These are phyloP conservation scores for Lachnellula hyalina DNA, from an alignment of 2,329 filamentous ascomycete species.

Conservation along the genomic window DNA sequence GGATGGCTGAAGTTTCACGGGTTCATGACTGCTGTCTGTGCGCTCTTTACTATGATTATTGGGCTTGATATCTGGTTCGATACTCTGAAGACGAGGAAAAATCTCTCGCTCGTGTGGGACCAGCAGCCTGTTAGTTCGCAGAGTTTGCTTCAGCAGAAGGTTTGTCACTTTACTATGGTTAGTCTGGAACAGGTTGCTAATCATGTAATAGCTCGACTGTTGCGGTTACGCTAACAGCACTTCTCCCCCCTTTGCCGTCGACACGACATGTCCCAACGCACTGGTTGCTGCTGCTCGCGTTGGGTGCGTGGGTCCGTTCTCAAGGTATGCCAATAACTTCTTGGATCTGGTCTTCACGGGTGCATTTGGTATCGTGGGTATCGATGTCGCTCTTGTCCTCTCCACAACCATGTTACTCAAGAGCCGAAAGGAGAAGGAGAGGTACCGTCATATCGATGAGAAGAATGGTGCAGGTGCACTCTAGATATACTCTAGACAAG, in stretches of 20 bases:
- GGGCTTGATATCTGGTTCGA: slow-evolving; percentile 68
- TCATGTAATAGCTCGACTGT: slow-evolving; percentile 60
- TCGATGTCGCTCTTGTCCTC: slow-evolving; percentile 64
- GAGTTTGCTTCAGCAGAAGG: slow-evolving; percentile 64
- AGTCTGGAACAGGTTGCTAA: slow-evolving; percentile 1
- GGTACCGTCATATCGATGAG: slow-evolving; percentile 76
- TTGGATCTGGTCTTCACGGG: slow-evolving; percentile 74
- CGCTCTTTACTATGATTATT: slow-evolving; percentile 58
- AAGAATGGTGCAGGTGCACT: slow-evolving; percentile 58
- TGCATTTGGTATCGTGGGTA: slow-evolving; percentile 71
- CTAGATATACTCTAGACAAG: slow-evolving; percentile 26
- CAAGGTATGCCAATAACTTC: slow-evolving; percentile 63
- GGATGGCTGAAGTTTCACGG: slow-evolving; percentile 66
- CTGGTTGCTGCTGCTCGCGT: slow-evolving; percentile 64
- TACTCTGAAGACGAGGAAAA: slow-evolving; percentile 62
- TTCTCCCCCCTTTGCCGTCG: slow-evolving; percentile 65
- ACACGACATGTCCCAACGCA: slow-evolving; percentile 62
- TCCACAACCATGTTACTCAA: slow-evolving; percentile 72
- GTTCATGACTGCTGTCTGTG: slow-evolving; percentile 57
- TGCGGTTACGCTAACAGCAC: slow-evolving; percentile 74
- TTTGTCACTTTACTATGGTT: slow-evolving; percentile 34
- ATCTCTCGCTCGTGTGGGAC: slow-evolving; percentile 57
- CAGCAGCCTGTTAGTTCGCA: slow-evolving; percentile 52
- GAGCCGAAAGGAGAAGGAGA: slow-evolving; percentile 72
- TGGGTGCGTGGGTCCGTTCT: slow-evolving; percentile 65